Conservation (phyloP, 2,329 filamentous ascomycete species). For the Penicillium sumatraense region DNA sequence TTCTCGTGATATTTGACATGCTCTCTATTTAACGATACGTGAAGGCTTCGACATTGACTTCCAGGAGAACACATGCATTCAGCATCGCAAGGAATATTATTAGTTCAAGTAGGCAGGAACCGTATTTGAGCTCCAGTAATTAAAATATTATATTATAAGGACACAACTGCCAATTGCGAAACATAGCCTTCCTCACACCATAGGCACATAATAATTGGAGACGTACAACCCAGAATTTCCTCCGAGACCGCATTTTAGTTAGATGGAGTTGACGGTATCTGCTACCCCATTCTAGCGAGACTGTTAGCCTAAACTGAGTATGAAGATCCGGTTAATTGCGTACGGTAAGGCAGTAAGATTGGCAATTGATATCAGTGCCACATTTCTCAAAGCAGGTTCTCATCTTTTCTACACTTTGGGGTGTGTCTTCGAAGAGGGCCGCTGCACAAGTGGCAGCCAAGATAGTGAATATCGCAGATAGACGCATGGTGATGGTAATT, state of each 20-base stretch:
- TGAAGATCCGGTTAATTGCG: not conserved
- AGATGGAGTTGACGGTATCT: not conserved
- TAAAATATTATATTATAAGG: too few relatives aligned
- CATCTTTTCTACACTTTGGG: not conserved
- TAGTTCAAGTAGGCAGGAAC: too few relatives aligned
- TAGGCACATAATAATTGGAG: too few relatives aligned
- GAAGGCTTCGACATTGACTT: too few relatives aligned
- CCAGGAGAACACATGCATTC: too few relatives aligned
- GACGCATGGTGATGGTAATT: not conserved
- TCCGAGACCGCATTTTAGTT: not conserved
- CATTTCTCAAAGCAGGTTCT: not conserved
- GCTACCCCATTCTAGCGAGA: not conserved
- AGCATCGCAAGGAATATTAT: too few relatives aligned
- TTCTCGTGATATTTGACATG: too few relatives aligned
- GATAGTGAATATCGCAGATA: not conserved
- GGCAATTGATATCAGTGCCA: not conserved
- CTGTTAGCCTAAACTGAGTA: not conserved
- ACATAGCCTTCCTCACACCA: not conserved
- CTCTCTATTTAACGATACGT: too few relatives aligned
- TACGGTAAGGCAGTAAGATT: slow-evolving; percentile 1
- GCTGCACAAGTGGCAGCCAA: not conserved
- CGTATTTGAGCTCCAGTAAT: too few relatives aligned
- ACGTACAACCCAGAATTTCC: not conserved
- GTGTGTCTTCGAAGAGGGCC: not conserved
- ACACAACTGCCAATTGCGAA: too few relatives aligned